These are phyloP conservation scores for Chondrostereum purpureum DNA, from an alignment of 1,284 basidiomycete species.

Conservation along the genomic window DNA sequence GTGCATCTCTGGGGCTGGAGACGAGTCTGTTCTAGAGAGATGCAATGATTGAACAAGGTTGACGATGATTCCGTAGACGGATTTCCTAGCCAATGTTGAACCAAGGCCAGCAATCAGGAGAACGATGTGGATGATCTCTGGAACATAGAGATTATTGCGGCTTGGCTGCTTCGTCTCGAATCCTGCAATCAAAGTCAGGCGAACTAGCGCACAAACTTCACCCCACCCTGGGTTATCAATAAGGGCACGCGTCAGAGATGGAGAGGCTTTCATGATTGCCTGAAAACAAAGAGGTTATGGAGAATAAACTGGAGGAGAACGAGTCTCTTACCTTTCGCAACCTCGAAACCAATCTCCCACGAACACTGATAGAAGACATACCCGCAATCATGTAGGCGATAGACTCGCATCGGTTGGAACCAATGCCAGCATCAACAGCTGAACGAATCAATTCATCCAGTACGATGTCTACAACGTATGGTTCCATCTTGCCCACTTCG, in stretches of 20 bases:
- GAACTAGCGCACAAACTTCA: constrained; percentile 75
- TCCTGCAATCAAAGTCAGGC: constrained; percentile 66
- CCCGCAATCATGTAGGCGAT: constrained; percentile 71
- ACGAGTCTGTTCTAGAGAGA: constrained; percentile 51
- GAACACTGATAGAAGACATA: constrained; percentile 69
- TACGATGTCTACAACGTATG: constrained; percentile 60
- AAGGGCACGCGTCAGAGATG: constrained; percentile 44
- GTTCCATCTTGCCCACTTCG: constrained; percentile 66
- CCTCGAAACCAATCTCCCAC: constrained; percentile 72
- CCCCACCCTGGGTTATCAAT: constrained; percentile 74
- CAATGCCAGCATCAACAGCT: constrained; percentile 76
- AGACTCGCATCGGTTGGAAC: constrained; percentile 68
- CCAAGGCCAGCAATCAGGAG: constrained; percentile 73
- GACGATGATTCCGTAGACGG: constrained; percentile 75
- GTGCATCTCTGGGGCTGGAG: constrained; percentile 49
- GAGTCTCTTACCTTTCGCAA: constrained; percentile 59
- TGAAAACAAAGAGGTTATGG: constrained; percentile 21
- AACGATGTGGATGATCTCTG: constrained; percentile 76
- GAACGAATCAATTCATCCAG: constrained; percentile 74
- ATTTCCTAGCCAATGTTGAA: constrained; percentile 66
- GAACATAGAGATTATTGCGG: constrained; percentile 73
- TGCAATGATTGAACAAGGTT: constrained; percentile 77
- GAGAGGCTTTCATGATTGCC: constrained; percentile 69
- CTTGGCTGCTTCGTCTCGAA: constrained; percentile 59
- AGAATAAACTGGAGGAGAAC: neutral